Base-by-base conservation (phyloP, 345 rosid genomes). In the Citrus hindsii region DNA sequence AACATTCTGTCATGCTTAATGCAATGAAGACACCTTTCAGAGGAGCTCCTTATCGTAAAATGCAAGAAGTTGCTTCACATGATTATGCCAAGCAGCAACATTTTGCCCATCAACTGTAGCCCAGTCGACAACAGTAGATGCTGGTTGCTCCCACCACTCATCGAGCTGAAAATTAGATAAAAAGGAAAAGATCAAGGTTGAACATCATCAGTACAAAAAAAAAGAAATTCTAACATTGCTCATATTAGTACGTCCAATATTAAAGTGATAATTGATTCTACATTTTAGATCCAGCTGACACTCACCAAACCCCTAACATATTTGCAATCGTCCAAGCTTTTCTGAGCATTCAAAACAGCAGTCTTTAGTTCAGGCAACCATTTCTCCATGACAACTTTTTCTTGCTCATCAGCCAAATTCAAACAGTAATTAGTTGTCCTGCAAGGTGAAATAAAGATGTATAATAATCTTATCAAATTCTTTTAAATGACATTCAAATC, bases 111-210 rank as follows among this genome's bases (percentile, higher is more conserved):
- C 98, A 67, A 95, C 94, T 53, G 90, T 75, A 35, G 89, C 93
- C 98, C 98, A 93, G 83, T 95, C 98, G 27, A 93, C 97, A 73
- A 89, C 89, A 21, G 97, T 88, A 46, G 98, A 87, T 51, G 98
- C 98, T 10, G 98, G 98, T 77, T 93, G 98, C 84, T 93, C 95
- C 98, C 98, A 95, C 94, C 98, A 95, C 77, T 92, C 97, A 30
- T 93, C 91, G 38, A 95, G 88, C 98, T 92, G 90, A 66, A 73
- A 77, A 33, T 13, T 64, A 66, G 21, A 70, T 38, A 40, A 30
- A 30, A 28, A 33, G 75, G 22, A 3, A 48, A 48, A 25, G 40
- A 48, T 24, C n/a, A 30, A 73, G 69, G 42, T 72, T 69, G 18
- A 53, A 67, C 63, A 58, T 33, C 18, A 12, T 27, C 38, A 46